Conservation (phyloP, 2,329 filamentous ascomycete genomes). For the Fusarium luffae region DNA sequence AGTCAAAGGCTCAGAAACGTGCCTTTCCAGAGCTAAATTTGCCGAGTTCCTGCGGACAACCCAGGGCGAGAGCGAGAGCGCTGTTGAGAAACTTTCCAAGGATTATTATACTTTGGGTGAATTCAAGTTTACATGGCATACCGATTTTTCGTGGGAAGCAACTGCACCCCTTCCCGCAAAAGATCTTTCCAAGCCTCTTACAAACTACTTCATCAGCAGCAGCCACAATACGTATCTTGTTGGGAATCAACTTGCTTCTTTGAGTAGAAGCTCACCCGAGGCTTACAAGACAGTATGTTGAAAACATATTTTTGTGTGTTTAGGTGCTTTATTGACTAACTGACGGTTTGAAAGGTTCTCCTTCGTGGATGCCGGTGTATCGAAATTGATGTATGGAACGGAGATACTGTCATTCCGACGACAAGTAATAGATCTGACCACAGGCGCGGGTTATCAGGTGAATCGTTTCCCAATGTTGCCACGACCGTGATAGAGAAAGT, state of each 20-base stretch:
- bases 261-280: conserved; percentile 73
- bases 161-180: conserved; percentile 58
- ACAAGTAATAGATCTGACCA: conserved; percentile 57
- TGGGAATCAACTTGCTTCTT: conserved; percentile 83
- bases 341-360: conserved; percentile 65
- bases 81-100: conserved; percentile 49
- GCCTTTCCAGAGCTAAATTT: conserved; percentile 54
- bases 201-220: conserved; percentile 93
- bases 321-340: not conserved
- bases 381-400: conserved; percentile 96
- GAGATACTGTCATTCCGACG: conserved; percentile 59
- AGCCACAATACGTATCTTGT: conserved; percentile 95
- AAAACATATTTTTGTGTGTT: not conserved
- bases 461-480: conserved; percentile 59
- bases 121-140: conserved; percentile 63
- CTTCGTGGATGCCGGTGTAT: conserved; percentile 85
- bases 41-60: conserved; percentile 60
- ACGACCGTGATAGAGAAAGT: conserved; percentile 54
- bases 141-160: conserved; percentile 57
- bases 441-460: conserved; percentile 59
- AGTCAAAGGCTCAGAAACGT: conserved; percentile 51
- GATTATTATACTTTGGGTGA: conserved; percentile 59
- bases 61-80: conserved; percentile 57
- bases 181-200: conserved; percentile 75
- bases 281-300: conserved; percentile 79